These are phyloP conservation scores for Rubroboletus pulcherrimus DNA, from an alignment of 768 basidiomycete species.

Conservation along the genomic window DNA sequence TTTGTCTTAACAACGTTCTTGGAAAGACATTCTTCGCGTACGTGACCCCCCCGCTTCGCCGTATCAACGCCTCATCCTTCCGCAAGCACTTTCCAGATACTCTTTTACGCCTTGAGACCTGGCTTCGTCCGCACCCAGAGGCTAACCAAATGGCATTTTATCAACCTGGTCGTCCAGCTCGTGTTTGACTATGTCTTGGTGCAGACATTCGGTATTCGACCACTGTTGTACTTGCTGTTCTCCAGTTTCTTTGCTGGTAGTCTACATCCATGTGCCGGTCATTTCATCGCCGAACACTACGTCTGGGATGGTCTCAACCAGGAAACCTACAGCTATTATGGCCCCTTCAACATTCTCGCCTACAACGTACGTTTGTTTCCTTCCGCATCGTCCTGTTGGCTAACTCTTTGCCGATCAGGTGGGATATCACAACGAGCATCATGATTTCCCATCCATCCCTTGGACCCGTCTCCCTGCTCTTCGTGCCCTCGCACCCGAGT, in stretches of 20 bases:
- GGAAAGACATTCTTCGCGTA: constrained; percentile 99
- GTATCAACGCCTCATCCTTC: constrained; percentile 5
- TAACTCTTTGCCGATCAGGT: constrained; percentile 47
- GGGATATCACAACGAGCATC: constrained; percentile 99
- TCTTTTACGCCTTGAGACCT: constrained; percentile 97
- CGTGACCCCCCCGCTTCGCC: constrained; percentile 21
- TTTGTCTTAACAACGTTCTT: constrained; percentile 89
- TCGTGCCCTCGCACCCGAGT: constrained; percentile 81
- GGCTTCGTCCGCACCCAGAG: constrained; percentile 85
- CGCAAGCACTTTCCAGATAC: constrained; percentile 88
- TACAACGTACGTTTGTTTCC: constrained; percentile 72
- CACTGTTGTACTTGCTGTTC: constrained; percentile 78
- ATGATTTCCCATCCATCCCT: constrained; percentile 94
- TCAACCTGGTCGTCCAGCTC: constrained; percentile 72
- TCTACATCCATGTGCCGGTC: constrained; percentile 91
- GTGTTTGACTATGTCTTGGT: constrained; percentile 70
- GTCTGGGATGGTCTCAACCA: constrained; percentile 89
- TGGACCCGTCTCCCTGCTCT: constrained; percentile 92
- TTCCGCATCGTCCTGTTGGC: not conserved
- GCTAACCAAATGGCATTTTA: constrained; percentile 77
- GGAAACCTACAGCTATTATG: constrained; percentile 98
- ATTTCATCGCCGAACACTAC: constrained; percentile 98
- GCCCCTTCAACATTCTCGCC: constrained; percentile 80
- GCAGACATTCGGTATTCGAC: constrained; percentile 38
- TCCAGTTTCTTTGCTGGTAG: constrained; percentile 96